phyloP scores from a whole-genome alignment of 1,284 basidiomycete genomes.

The Neolentinus lepideus region DNA sequence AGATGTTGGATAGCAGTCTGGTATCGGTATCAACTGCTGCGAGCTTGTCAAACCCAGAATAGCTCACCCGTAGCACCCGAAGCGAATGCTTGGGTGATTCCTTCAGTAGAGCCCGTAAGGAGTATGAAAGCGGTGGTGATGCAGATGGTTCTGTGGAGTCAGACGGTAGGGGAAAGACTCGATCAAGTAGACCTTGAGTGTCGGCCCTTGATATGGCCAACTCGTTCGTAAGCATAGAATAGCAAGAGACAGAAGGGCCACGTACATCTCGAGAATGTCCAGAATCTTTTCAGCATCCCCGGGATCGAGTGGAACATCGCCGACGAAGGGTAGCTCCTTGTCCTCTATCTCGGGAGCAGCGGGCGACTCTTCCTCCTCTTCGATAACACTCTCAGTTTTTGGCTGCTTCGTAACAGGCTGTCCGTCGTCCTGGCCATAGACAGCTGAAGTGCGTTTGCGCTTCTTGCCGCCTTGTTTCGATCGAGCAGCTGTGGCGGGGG shows the following conservation, averaged over 20 bases:
- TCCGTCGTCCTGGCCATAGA: constrained; percentile 29
- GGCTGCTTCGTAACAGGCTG: constrained; percentile 39
- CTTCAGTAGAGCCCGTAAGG: constrained; percentile 56
- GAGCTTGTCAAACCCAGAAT: constrained; percentile 7
- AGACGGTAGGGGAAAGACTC: constrained; percentile 56
- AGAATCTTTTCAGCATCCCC: constrained; percentile 58
- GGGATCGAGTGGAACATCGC: constrained; percentile 40
- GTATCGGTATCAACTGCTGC: constrained; percentile 2
- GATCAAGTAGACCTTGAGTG: constrained; percentile 70
- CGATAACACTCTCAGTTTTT: constrained; percentile 28
- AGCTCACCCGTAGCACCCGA: constrained; percentile 41
- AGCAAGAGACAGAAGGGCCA: constrained; percentile 11
- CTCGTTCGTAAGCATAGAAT: constrained; percentile 3
- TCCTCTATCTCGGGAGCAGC: constrained; percentile 7
- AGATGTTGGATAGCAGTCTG: constrained; percentile 61
- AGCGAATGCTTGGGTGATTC: constrained; percentile 47
- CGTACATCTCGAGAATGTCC: constrained; percentile 69
- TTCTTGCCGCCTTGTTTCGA: constrained; percentile 28
- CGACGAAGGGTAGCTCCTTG: constrained; percentile 22
- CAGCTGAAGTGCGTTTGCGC: constrained; percentile 49
- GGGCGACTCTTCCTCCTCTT: constrained; percentile 25
- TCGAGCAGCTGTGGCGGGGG: constrained; percentile 14
- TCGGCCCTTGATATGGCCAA: constrained; percentile 41
- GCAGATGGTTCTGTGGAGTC: constrained; percentile 28
- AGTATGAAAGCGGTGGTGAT: constrained; percentile 33